phyloP scores from a whole-genome alignment of 2,329 filamentous ascomycete genomes.

The Hymenoscyphus scutula region DNA sequence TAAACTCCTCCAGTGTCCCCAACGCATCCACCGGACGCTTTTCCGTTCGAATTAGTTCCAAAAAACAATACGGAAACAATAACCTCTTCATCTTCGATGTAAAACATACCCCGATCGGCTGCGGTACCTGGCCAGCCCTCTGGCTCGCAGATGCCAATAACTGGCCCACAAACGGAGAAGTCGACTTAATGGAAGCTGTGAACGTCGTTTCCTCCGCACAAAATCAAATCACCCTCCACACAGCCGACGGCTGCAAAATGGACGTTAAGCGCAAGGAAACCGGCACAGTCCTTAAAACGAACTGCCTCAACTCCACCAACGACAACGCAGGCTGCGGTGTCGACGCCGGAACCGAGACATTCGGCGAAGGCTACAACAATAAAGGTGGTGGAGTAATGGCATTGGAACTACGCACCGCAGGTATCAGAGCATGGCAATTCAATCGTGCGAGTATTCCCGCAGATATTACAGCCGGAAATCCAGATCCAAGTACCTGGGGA shows the following conservation, averaged over 20 bases:
- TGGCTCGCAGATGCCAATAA: conserved; percentile 61
- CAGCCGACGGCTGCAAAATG: conserved; percentile 43
- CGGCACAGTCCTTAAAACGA: conserved; percentile 36
- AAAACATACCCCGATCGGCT: conserved; percentile 56
- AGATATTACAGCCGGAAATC: conserved; percentile 43
- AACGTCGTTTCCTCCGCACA: conserved; percentile 40
- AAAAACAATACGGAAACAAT: conserved; percentile 52
- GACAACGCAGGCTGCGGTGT: conserved; percentile 43
- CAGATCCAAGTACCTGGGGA: conserved; percentile 46
- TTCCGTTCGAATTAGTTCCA: conserved; percentile 55
- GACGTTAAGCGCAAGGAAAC: conserved; percentile 10
- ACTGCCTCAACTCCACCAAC: conserved; percentile 44
- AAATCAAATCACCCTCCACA: conserved; percentile 49
- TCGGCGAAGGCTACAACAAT: conserved; percentile 53
- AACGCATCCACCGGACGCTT: conserved; percentile 44
- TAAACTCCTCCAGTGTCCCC: conserved; percentile 50
- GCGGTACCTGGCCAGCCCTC: conserved; percentile 54
- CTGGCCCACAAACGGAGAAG: conserved; percentile 61
- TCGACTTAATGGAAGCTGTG: conserved; percentile 53
- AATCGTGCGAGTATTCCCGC: conserved; percentile 43
- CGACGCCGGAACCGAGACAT: conserved; percentile 44
- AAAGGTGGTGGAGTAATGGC: conserved; percentile 49
- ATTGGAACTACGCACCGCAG: conserved; percentile 45
- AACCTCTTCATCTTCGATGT: conserved; percentile 59
- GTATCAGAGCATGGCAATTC: conserved; percentile 53